Conservation (phyloP, 768 basidiomycete genomes). For the Xerocomus potaroensis region DNA sequence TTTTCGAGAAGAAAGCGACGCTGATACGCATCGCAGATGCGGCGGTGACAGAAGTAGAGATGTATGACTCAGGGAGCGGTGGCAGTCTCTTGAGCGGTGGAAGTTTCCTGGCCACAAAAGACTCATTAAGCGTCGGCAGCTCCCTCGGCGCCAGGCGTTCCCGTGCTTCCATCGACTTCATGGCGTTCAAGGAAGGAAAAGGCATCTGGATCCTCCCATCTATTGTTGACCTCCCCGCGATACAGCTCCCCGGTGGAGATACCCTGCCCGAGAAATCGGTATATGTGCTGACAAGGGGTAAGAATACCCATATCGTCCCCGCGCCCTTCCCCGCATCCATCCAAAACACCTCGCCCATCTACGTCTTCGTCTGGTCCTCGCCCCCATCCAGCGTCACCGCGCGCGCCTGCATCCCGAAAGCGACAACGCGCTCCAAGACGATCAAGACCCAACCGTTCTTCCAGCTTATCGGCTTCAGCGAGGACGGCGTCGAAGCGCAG, state of each 20-base stretch:
- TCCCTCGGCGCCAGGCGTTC: constrained; percentile 31
- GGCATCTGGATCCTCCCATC: constrained; percentile 27
- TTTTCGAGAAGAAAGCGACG: constrained; percentile 87
- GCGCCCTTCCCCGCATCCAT: constrained; percentile 60
- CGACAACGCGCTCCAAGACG: constrained; percentile 3
- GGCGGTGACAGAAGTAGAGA: constrained; percentile 72
- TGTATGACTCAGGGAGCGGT: constrained; percentile 38
- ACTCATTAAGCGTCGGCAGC: constrained; percentile 23
- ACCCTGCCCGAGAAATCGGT: constrained; percentile 36
- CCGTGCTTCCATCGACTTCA: constrained; percentile 43
- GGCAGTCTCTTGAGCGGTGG: constrained; percentile 8
- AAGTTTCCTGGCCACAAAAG: constrained; percentile 22
- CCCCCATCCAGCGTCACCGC: constrained; percentile 51
- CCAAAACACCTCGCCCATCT: constrained; percentile 46
- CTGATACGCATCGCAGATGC: constrained; percentile 78
- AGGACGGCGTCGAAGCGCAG: constrained; percentile 70
- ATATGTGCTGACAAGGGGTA: constrained; percentile 66
- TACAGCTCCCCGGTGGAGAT: constrained; percentile 15
- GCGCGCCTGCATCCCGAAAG: constrained; percentile 41
- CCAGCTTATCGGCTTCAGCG: constrained; percentile 67
- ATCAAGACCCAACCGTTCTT: constrained; percentile 40
- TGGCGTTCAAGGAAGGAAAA: constrained; percentile 35
- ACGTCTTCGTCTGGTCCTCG: constrained; percentile 53
- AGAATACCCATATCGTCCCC: constrained; percentile 61
- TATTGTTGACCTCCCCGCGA: constrained; percentile 22